Conservation (phyloP, 805 yeast species). For the Wickerhamomyces bisporus region DNA sequence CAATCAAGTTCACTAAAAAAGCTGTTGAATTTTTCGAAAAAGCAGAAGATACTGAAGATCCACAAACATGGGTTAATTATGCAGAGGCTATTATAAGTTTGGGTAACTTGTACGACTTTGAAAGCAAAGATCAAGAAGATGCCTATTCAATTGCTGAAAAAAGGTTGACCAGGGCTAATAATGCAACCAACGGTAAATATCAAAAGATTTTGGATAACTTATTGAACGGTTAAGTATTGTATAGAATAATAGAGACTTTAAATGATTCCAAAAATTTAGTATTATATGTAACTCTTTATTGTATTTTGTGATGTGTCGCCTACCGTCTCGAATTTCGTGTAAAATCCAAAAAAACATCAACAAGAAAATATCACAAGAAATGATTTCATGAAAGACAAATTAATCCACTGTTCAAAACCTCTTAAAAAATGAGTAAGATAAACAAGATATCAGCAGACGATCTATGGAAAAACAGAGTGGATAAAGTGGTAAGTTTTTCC, state of each 20-base stretch:
- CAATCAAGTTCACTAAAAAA: constrained; percentile 39
- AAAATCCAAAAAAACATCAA: not conserved
- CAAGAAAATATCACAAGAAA: too few relatives aligned
- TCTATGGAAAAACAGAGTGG: constrained; percentile 83
- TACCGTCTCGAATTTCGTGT: not conserved
- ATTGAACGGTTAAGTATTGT: constrained; percentile 19
- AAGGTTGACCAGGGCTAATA: constrained; percentile 65
- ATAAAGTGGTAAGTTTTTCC: constrained; percentile 62
- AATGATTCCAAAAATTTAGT: too few relatives aligned
- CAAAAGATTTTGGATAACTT: constrained; percentile 58
- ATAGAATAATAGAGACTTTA: too few relatives aligned
- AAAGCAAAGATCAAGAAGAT: constrained; percentile 60
- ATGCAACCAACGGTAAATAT: constrained; percentile 73
- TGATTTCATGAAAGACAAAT: too few relatives aligned
- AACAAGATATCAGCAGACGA: constrained; percentile 68
- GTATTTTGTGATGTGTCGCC: not conserved
- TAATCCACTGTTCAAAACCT: too few relatives aligned
- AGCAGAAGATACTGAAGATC: constrained; percentile 68
- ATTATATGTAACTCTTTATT: too few relatives aligned
- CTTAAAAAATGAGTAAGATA: constrained; percentile 35
- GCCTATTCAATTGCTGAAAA: constrained; percentile 66
- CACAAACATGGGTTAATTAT: constrained; percentile 73
- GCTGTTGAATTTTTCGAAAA: constrained; percentile 55
- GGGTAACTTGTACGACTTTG: constrained; percentile 68
- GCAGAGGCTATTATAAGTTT: constrained; percentile 83